Evolutionary conservation across 2,329 filamentous ascomycete species (phyloP).

Genomic region (Penicillium sp.): DNA sequence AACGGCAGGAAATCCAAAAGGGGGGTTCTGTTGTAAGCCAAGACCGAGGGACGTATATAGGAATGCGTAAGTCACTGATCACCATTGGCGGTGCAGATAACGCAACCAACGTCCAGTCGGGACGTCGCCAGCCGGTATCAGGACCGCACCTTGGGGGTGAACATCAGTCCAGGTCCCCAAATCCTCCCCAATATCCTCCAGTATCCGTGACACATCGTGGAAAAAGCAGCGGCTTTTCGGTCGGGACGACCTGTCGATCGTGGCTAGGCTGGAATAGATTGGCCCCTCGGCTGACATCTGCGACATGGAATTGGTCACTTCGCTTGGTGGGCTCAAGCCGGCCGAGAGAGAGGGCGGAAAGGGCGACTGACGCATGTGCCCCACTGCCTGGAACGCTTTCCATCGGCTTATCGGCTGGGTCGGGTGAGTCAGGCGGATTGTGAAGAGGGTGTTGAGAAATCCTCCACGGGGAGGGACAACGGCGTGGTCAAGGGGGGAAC

Average conservation of each 20-base stretch:
- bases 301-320: background rate
- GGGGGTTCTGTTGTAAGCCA: conserved; percentile 11
- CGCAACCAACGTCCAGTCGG: conserved; percentile 25
- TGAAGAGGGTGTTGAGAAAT: background rate
- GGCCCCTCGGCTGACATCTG: background rate
- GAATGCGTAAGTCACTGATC: conserved; percentile 17
- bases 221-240: background rate
- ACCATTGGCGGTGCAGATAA: conserved; percentile 23
- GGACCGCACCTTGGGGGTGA: background rate
- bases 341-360: conserved; percentile 11
- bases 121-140: background rate
- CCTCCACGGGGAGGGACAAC: background rate
- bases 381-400: conserved; percentile 25
- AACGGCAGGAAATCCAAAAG: conserved; percentile 6
- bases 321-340: conserved; percentile 3
- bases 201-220: background rate
- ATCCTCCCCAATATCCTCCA: background rate
- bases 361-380: conserved; percentile 16
- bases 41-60: conserved; percentile 10
- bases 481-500: background rate
- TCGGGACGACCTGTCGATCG: background rate
- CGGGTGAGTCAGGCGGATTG: conserved; percentile 3
- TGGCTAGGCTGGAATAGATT: background rate
- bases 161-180: background rate
- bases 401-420: conserved; percentile 26